Conservation (phyloP, 228 moss, liverwort and hornwort genomes). For the Sphagnum magellanicum region DNA sequence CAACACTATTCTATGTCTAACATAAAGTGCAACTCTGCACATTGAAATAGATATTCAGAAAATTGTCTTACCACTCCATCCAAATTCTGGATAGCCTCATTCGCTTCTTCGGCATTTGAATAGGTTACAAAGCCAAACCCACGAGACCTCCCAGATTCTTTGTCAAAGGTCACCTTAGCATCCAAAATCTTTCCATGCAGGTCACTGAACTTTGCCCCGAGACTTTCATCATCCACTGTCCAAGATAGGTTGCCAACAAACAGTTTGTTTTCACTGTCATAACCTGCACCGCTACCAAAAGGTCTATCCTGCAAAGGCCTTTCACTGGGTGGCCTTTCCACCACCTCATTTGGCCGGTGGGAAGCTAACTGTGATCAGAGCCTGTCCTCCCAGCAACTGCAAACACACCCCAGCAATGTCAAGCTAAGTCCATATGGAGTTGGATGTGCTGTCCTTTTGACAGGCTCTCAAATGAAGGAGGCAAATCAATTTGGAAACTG, state of each 20-base stretch:
- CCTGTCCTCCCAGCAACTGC: slow-evolving; percentile 49
- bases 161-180: slow-evolving; percentile 63
- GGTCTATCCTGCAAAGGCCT: slow-evolving; percentile 18
- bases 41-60: background rate
- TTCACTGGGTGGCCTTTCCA: slow-evolving; percentile 16
- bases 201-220: slow-evolving; percentile 60
- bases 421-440: too few relatives aligned
- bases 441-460: too few relatives aligned
- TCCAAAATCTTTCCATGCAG: slow-evolving; percentile 66
- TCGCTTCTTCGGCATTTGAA: slow-evolving; percentile 14
- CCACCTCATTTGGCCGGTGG: slow-evolving; percentile 29
- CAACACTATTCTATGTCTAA: background rate
- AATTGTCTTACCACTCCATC: slow-evolving; percentile 6
- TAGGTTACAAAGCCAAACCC: slow-evolving; percentile 81
- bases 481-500: too few relatives aligned
- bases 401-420: background rate
- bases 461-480: too few relatives aligned
- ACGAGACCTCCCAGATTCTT: slow-evolving; percentile 45
- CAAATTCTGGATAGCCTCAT: slow-evolving; percentile 8
- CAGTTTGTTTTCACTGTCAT: slow-evolving; percentile 55
- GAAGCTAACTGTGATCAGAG: slow-evolving; percentile 61
- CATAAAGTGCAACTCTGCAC: background rate
- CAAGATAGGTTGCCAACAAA: slow-evolving; percentile 80
- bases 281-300: slow-evolving; percentile 5
- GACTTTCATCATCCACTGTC: slow-evolving; percentile 45